These are phyloP conservation scores for Hydnomerulius pinastri DNA, from an alignment of 768 basidiomycete species.

Conservation along the genomic window DNA sequence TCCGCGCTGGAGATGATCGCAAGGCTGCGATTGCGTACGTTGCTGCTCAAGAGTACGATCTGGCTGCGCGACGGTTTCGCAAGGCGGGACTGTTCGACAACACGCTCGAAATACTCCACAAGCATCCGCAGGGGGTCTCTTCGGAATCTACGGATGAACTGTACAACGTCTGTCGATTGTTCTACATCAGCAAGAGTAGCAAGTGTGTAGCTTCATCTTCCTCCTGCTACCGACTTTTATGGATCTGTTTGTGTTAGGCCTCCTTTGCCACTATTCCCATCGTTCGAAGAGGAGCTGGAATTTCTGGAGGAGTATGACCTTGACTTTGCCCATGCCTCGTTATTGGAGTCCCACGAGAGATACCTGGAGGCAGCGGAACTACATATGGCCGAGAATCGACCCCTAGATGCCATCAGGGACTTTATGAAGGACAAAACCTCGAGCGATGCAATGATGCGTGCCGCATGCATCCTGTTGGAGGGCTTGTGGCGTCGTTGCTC, in stretches of 20 bases:
- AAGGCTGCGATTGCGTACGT: conserved; percentile 49
- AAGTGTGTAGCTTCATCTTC: conserved; percentile 12
- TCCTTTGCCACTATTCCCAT: conserved; percentile 49
- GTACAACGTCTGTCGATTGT: conserved; percentile 44
- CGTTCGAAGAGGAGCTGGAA: conserved; percentile 53
- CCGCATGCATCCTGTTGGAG: conserved; percentile 40
- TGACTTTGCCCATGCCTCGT: conserved; percentile 45
- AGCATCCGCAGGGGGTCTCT: conserved; percentile 34
- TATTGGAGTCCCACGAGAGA: conserved; percentile 46
- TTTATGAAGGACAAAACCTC: conserved; percentile 39
- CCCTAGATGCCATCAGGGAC: conserved; percentile 46
- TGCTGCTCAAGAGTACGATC: conserved; percentile 42
- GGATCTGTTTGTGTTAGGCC: conserved; percentile 35
- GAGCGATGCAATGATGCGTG: conserved; percentile 33
- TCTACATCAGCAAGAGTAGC: conserved; percentile 40
- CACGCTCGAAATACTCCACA: conserved; percentile 47
- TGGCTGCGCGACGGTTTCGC: conserved; percentile 50
- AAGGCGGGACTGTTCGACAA: conserved; percentile 53
- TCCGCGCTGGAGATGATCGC: conserved; percentile 38
- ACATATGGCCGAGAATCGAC: conserved; percentile 48
- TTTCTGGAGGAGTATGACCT: conserved; percentile 58
- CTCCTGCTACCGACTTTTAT: neutral
- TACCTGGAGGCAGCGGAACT: conserved; percentile 53
- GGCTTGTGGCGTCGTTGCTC: conserved; percentile 48
- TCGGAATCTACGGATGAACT: conserved; percentile 37